Percentiles rank a stretch among this genome's conserved stretches.
Evolutionary conservation across 139 green algal genomes (phyloP).

Genomic region (Diplosphaera chodatii): DNA sequence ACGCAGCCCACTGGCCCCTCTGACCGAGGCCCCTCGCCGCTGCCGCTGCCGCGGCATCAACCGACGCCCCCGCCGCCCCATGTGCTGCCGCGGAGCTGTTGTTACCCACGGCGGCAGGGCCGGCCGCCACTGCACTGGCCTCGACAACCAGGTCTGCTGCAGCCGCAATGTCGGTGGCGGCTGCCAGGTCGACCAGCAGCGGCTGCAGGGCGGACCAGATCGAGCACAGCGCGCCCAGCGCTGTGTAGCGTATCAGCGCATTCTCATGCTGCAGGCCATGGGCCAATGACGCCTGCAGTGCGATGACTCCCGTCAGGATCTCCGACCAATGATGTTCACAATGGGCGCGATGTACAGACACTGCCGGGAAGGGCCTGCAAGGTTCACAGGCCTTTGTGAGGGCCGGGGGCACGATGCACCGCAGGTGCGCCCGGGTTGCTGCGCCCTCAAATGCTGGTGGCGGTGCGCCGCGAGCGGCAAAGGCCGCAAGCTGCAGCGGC

Average conservation of each 20-base stretch:
- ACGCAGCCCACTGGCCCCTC: background rate
- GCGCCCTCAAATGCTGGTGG: constrained; percentile 11
- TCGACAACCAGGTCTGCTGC: too few relatives aligned
- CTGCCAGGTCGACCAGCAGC: constrained; percentile 13
- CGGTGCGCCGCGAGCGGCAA: background rate
- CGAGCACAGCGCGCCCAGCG: constrained; percentile 29
- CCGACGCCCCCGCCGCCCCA: background rate
- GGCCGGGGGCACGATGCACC: constrained; percentile 22
- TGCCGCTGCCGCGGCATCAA: constrained; percentile 8
- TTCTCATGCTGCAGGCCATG: constrained; percentile 55
- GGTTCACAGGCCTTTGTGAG: constrained; percentile 42
- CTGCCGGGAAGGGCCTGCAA: too few relatives aligned
- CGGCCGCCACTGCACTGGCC: too few relatives aligned
- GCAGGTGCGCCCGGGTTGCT: constrained; percentile 16
- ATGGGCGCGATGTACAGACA: background rate
- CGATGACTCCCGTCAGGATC: background rate
- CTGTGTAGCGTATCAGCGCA: constrained; percentile 29
- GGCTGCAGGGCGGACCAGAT: constrained; percentile 16
- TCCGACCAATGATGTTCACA: background rate
- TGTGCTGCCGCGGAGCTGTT: too few relatives aligned
- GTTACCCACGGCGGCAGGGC: too few relatives aligned
- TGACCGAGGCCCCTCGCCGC: constrained; percentile 1
- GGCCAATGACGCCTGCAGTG: constrained; percentile 41
- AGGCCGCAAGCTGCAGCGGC: background rate
- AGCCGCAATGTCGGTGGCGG: constrained; percentile 3